Conservation (phyloP, 2,329 filamentous ascomycete species). For the Aureobasidium sp. region DNA sequence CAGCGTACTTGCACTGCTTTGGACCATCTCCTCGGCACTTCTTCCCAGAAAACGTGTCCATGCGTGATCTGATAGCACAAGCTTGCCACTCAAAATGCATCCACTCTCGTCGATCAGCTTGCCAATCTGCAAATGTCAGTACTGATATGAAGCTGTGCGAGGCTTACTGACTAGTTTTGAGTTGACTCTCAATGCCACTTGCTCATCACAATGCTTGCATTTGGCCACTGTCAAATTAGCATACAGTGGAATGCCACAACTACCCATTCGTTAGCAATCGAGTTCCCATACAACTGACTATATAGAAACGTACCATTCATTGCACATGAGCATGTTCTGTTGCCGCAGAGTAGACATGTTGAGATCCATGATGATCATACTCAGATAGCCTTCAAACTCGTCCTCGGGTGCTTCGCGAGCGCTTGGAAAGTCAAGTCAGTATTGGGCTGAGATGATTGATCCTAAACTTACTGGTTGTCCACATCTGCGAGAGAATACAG, state of each 20-base stretch:
- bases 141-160: neutral
- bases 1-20: constrained; percentile 32
- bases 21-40: constrained; percentile 36
- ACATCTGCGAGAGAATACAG: constrained; percentile 39
- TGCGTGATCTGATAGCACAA: constrained; percentile 46
- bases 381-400: constrained; percentile 37
- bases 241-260: constrained; percentile 48
- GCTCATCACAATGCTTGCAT: constrained; percentile 36
- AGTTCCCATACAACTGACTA: neutral
- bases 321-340: constrained; percentile 38
- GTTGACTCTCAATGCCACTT: constrained; percentile 32
- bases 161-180: constrained; percentile 30
- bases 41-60: constrained; percentile 46
- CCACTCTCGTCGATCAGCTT: constrained; percentile 49
- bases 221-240: constrained; percentile 36
- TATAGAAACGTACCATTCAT: constrained; percentile 30
- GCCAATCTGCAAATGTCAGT: constrained; percentile 27
- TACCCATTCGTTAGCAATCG: constrained; percentile 18
- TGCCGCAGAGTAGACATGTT: constrained; percentile 33
- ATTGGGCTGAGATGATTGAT: neutral
- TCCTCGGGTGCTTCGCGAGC: constrained; percentile 22
- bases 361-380: constrained; percentile 35
- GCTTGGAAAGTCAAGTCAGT: neutral
- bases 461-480: constrained; percentile 25
- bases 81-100: constrained; percentile 41